Base-by-base conservation (phyloP, 257 asterid genomes). In the Cruciata laevipes region DNA sequence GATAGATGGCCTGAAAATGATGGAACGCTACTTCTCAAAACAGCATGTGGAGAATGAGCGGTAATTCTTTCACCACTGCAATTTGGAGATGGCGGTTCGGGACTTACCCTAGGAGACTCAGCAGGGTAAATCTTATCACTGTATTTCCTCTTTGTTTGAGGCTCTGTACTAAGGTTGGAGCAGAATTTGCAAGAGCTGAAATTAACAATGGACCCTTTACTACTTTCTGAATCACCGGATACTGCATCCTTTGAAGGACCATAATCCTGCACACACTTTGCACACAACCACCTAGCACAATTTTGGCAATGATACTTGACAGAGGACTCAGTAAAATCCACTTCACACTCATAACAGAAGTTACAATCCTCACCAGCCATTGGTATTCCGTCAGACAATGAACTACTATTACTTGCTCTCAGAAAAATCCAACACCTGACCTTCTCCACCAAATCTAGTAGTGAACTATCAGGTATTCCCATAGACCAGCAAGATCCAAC, bases 11-110 rank as follows among this genome's bases (percentile, higher is more conserved):
- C 81, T 27, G 80, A 77, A 77, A 69, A 78, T 11, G 86, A 79
- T 51, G 70, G 53, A 68, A 80, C 81, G 73, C 84, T 78, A 77
- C 84, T 74, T 79, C 76, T 76, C 42, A 80, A 65, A 64, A 78
- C 80, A 71, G 84, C 83, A 68, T 69, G 80, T 25, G 84, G 89
- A 67, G 83, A 82, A 79, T 73, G 66, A 69, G 70, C 85, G 65
- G 71, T 87, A 73, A 83, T 75, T 69, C 78, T 71, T 80, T 86
- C 98, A 75, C 81, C 90, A 80, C 85, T 82, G 77, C 84, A 89
- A 86, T 79, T 74, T 40, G 97, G 95, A 71, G 96, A 90, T 21
- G 84, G 85, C 51, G 90, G 91, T 73, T 90, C 95, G 7, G 92
- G 86, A 85, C 86, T 83, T 76, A 74, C 81, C 67, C 89, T 80